Evolutionary conservation across 495 filamentous ascomycete species (phyloP).

Genomic region (Penicillium nucicola): DNA sequence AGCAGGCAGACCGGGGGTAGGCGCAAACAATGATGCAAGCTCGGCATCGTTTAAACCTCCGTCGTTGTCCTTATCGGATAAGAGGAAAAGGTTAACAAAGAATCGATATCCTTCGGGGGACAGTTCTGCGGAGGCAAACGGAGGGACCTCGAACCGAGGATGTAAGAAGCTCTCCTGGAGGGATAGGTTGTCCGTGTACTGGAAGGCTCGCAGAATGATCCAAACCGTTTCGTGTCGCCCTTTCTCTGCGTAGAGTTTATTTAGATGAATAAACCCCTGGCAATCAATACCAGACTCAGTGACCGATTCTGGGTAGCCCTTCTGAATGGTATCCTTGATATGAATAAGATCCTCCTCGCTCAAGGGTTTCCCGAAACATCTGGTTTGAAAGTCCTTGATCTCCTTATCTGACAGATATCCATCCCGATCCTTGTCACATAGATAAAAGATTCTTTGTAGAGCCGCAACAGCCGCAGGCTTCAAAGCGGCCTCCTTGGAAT

Average conservation of each 20-base stretch:
- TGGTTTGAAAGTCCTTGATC: slow-evolving; percentile 83
- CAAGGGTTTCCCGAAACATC: slow-evolving; percentile 85
- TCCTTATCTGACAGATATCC: slow-evolving; percentile 89
- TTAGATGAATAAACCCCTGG: slow-evolving; percentile 79
- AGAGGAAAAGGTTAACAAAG: slow-evolving; percentile 92
- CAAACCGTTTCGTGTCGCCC: slow-evolving; percentile 98
- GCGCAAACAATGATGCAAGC: slow-evolving; percentile 81
- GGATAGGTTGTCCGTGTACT: slow-evolving; percentile 91
- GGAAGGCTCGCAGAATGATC: slow-evolving; percentile 92
- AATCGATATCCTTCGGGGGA: slow-evolving; percentile 94
- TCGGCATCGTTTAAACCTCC: slow-evolving; percentile 86
- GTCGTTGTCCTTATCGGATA: slow-evolving; percentile 96
- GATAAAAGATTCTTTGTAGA: slow-evolving; percentile 85
- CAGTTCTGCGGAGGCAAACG: slow-evolving; percentile 86
- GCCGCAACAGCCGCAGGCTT: slow-evolving; percentile 88
- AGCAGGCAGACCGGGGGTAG: slow-evolving; percentile 81
- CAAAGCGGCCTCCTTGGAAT: slow-evolving; percentile 85
- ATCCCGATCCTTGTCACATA: slow-evolving; percentile 95
- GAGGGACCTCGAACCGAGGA: slow-evolving; percentile 90
- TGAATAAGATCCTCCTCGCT: slow-evolving; percentile 75
- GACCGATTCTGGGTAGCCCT: slow-evolving; percentile 58
- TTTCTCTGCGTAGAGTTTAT: slow-evolving; percentile 95
- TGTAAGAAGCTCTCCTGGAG: slow-evolving; percentile 88
- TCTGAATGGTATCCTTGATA: slow-evolving; percentile 81
- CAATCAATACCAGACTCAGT: slow-evolving; percentile 73